These are phyloP conservation scores for Phytophthora sp. DNA, from an alignment of 352 stramenopile genomes.

Conservation along the genomic window DNA sequence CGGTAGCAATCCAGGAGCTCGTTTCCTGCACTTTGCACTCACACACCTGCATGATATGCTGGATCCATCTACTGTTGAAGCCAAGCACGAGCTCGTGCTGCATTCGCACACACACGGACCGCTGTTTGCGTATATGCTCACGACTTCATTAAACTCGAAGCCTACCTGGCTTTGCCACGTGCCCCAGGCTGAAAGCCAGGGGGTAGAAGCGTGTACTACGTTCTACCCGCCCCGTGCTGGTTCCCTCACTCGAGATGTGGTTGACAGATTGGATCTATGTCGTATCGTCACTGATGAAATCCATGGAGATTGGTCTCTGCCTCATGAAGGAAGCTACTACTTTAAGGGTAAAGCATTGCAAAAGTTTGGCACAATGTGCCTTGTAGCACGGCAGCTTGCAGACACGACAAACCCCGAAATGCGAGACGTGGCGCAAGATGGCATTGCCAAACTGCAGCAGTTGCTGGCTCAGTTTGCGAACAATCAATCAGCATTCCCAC, in stretches of 20 bases:
- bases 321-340: conserved; percentile 80
- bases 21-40: conserved; percentile 76
- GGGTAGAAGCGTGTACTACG: conserved; percentile 50
- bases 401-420: conserved; percentile 65
- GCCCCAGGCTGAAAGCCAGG: conserved; percentile 41
- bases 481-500: conserved; percentile 55
- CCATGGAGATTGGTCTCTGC: conserved; percentile 68
- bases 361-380: conserved; percentile 80
- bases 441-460: conserved; percentile 51
- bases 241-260: conserved; percentile 40
- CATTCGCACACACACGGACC: conserved; percentile 75
- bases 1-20: conserved; percentile 31
- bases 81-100: conserved; percentile 60
- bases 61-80: conserved; percentile 44
- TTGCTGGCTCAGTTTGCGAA: conserved; percentile 51
- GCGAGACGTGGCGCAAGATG: conserved; percentile 48
- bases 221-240: conserved; percentile 54
- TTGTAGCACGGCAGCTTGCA: conserved; percentile 67
- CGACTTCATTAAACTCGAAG: conserved; percentile 9
- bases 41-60: conserved; percentile 67
- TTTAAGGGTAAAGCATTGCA: conserved; percentile 85
- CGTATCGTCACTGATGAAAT: conserved; percentile 68
- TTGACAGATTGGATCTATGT: conserved; percentile 45
- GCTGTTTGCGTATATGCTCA: conserved; percentile 64
- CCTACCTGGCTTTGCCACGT: conserved; percentile 62